These are phyloP conservation scores for Linanthus parryae DNA, from an alignment of 148 eudicot genomes.

Conservation along the genomic window DNA sequence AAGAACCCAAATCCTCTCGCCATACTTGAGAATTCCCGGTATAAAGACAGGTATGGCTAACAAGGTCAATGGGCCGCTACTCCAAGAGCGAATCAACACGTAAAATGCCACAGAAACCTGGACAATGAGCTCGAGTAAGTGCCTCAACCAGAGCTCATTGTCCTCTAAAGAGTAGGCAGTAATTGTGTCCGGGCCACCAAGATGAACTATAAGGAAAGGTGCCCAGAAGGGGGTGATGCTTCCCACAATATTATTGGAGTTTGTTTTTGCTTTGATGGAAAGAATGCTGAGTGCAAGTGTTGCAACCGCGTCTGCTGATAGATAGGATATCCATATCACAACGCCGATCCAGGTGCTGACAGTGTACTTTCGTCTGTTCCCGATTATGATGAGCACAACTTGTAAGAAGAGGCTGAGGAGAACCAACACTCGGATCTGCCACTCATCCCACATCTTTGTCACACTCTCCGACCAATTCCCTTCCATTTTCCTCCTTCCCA, in stretches of 20 bases:
- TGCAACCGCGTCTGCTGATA: conserved; percentile 29
- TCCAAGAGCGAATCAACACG: conserved; percentile 30
- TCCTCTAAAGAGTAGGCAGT: conserved; percentile 31
- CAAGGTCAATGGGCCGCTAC: conserved; percentile 18
- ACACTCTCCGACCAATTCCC: too few species aligned
- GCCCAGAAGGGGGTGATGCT: conserved; percentile 25
- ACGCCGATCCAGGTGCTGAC: conserved; percentile 19
- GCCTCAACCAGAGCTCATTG: conserved; percentile 47
- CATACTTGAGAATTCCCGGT: conserved; percentile 34
- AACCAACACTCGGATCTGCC: conserved; percentile 29
- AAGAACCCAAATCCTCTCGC: conserved; percentile 33
- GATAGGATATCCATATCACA: conserved; percentile 27
- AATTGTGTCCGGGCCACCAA: conserved; percentile 32
- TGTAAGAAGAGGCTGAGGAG: conserved; percentile 30
- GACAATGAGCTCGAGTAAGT: conserved; percentile 24
- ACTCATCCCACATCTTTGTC: conserved; percentile 32
- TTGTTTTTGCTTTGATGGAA: conserved; percentile 6
- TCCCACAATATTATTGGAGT: not conserved
- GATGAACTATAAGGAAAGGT: conserved; percentile 23
- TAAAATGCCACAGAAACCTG: conserved; percentile 25
- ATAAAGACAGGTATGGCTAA: conserved; percentile 19
- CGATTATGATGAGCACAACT: conserved; percentile 18
- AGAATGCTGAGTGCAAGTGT: conserved; percentile 24
- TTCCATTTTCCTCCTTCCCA: too few species aligned
- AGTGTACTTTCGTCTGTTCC: conserved; percentile 22